Conservation (phyloP, 2,329 filamentous ascomycete species). For the Fusarium sp. region DNA sequence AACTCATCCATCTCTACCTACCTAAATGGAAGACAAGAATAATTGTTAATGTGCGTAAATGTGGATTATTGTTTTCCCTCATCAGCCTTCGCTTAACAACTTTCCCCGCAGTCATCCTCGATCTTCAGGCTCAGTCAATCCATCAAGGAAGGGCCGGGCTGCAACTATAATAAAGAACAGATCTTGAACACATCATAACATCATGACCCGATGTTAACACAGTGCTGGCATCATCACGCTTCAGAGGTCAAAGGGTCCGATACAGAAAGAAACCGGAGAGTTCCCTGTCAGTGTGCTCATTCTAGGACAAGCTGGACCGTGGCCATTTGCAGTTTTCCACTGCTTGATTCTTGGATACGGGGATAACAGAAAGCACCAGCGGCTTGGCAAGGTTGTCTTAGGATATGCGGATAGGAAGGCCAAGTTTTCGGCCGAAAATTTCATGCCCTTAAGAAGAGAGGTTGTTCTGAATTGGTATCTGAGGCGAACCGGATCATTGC, state of each 20-base stretch:
- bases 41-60: not conserved
- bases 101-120: not conserved
- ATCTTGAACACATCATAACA: too few relatives aligned
- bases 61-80: not conserved
- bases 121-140: too few relatives aligned
- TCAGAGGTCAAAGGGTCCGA: not conserved
- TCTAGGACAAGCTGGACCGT: not conserved
- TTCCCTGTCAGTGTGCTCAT: not conserved
- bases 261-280: not conserved
- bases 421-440: not conserved
- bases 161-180: too few relatives aligned
- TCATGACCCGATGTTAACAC: too few relatives aligned
- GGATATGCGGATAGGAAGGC: not conserved
- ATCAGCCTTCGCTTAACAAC: not conserved
- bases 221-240: too few relatives aligned
- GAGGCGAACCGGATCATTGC: too few relatives aligned
- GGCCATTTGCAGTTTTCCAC: not conserved
- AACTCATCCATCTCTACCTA: too few relatives aligned
- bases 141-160: too few relatives aligned
- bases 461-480: too few relatives aligned
- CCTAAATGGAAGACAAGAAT: not conserved
- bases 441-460: not conserved
- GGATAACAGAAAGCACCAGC: not conserved
- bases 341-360: not conserved
- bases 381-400: not conserved